Evolutionary conservation across 768 basidiomycete genomes (phyloP).

Genomic region (Lactarius tabidus): DNA sequence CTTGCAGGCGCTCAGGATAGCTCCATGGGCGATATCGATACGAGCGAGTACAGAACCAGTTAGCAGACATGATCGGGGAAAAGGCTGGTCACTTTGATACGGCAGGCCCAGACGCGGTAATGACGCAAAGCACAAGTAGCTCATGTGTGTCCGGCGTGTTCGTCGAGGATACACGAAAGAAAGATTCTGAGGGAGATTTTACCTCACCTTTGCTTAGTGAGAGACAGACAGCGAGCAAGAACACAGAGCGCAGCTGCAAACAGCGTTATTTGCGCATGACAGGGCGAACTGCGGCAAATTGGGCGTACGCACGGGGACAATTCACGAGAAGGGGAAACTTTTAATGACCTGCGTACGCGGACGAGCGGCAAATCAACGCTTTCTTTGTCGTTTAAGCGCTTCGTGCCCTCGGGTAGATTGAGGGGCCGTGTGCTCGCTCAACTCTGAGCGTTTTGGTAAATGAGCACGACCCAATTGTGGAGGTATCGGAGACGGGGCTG

Average conservation of each 20-base stretch:
- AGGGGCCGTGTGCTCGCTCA: neutral
- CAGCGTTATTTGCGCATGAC: constrained; percentile 14
- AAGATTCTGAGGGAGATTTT: no score
- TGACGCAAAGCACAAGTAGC: neutral
- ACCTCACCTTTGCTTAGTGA: neutral
- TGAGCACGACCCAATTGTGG: no score
- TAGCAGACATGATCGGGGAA: neutral
- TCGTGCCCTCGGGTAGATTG: neutral
- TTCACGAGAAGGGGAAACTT: neutral
- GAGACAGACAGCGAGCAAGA: neutral
- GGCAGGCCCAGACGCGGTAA: neutral
- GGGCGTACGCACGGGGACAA: neutral
- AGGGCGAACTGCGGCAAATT: neutral
- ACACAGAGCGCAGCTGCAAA: neutral
- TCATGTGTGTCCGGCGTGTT: neutral
- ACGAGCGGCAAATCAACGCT: neutral
- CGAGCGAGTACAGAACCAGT: neutral
- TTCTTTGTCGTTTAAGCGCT: neutral
- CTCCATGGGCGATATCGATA: neutral
- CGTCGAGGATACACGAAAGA: neutral
- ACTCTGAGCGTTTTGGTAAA: constrained; percentile 2
- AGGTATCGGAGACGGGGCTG: neutral
- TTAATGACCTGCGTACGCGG: neutral
- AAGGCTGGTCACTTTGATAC: neutral
- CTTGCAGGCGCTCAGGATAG: neutral